These are phyloP conservation scores for Podospora appendiculata DNA, from an alignment of 495 filamentous ascomycete genomes.

Conservation along the genomic window DNA sequence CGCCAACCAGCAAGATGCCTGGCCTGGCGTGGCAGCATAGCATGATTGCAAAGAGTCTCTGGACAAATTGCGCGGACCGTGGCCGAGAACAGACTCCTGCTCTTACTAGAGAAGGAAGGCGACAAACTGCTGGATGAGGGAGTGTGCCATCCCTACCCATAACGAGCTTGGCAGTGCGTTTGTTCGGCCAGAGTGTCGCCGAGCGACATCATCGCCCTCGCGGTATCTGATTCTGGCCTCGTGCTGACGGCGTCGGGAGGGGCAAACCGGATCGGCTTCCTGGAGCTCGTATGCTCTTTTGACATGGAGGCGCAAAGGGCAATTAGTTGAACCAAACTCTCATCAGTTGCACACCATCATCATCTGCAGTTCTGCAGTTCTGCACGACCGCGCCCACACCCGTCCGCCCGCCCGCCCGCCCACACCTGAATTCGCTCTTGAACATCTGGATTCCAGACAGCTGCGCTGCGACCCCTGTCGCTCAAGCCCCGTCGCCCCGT, in stretches of 20 bases:
- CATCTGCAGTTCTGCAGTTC: no score
- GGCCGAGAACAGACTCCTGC: background rate
- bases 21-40: background rate
- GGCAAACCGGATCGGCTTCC: conserved; percentile 17
- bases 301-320: background rate
- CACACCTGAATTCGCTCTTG: no score
- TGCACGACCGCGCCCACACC: no score
- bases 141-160: conserved; percentile 24
- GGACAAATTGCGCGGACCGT: conserved; percentile 13
- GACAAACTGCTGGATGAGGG: conserved; percentile 13
- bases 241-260: conserved; percentile 12
- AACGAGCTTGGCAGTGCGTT: conserved; percentile 15
- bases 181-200: conserved; percentile 22
- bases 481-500: conserved; percentile 7
- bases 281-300: conserved; percentile 1
- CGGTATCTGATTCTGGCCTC: background rate
- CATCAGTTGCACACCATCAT: background rate
- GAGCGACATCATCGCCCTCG: conserved; percentile 16
- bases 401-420: no score
- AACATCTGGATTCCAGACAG: background rate
- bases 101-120: conserved; percentile 1
- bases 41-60: background rate
- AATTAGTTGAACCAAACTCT: conserved; percentile 1
- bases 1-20: no score
- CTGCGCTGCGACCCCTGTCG: conserved; percentile 16